A percentile compares a stretch with the other conserved stretches of the same genome.
phyloP scores from a whole-genome alignment of 805 yeast genomes.

The Candida parachauliodes region DNA sequence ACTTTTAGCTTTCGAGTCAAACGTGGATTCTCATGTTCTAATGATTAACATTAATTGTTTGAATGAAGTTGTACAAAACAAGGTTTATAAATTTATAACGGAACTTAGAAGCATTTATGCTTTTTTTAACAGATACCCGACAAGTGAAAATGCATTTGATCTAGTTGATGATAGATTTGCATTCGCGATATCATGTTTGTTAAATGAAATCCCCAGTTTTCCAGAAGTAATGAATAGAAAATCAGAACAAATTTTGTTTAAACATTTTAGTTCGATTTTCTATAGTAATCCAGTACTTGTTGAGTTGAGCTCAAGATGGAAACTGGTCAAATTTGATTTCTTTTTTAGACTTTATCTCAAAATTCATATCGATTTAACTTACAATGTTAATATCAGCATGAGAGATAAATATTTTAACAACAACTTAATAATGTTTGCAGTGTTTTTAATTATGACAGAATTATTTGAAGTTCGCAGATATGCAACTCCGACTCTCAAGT shows the following conservation, averaged over 20 bases:
- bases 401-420: slow-evolving; percentile 5
- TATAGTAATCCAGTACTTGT: not conserved
- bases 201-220: not conserved
- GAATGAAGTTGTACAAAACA: not conserved
- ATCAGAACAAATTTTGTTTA: not conserved
- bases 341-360: not conserved
- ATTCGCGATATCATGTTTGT: not conserved
- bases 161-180: not conserved
- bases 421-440: slow-evolving; percentile 4
- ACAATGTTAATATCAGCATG: slow-evolving; percentile 1
- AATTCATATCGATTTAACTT: not conserved
- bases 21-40: not conserved
- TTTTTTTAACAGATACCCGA: not conserved
- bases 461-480: not conserved
- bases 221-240: not conserved
- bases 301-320: not conserved
- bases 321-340: not conserved
- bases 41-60: not conserved
- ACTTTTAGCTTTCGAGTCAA: not conserved
- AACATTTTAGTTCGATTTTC: not conserved
- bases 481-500: not conserved
- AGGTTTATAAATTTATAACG: not conserved
- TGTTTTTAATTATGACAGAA: slow-evolving; percentile 2
- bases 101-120: not conserved
- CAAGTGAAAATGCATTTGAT: not conserved